These are phyloP conservation scores for Neckera pumila DNA, from an alignment of 225 moss, liverwort and hornwort genomes.

Conservation along the genomic window DNA sequence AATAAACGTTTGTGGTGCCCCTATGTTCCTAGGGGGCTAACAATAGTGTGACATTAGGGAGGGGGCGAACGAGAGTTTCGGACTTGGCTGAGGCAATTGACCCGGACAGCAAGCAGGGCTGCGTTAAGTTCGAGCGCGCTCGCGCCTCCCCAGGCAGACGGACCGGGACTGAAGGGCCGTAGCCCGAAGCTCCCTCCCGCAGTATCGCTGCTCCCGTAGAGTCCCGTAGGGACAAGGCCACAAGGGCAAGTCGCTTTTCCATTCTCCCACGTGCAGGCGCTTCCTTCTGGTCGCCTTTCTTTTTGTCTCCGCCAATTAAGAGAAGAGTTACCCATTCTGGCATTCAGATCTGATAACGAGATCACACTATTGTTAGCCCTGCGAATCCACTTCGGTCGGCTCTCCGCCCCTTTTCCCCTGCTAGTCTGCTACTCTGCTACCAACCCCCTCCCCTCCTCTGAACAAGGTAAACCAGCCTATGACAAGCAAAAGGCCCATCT, in stretches of 20 bases:
- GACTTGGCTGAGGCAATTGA: not conserved
- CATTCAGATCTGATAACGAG: not conserved
- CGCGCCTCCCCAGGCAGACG: not conserved
- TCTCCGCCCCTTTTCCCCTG: not conserved
- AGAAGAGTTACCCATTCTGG: not conserved
- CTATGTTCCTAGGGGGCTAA: not conserved
- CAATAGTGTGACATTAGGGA: not conserved
- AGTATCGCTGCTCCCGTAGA: no score
- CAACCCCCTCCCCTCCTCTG: not conserved
- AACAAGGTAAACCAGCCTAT: not conserved
- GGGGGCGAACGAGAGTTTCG: not conserved
- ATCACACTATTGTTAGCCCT: not conserved
- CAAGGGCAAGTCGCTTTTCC: not conserved
- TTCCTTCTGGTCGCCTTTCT: not conserved
- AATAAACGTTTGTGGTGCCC: not conserved
- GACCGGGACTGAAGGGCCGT: not conserved
- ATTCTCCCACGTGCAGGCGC: not conserved
- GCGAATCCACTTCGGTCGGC: not conserved
- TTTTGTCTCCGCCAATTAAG: not conserved
- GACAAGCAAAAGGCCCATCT: not conserved
- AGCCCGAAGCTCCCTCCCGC: not conserved
- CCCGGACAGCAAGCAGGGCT: not conserved
- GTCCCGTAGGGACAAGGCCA: no score
- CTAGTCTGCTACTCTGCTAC: no score
- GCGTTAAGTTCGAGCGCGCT: not conserved